These are phyloP conservation scores for Telfairia occidentalis DNA, from an alignment of 331 rosid genomes.

Conservation along the genomic window DNA sequence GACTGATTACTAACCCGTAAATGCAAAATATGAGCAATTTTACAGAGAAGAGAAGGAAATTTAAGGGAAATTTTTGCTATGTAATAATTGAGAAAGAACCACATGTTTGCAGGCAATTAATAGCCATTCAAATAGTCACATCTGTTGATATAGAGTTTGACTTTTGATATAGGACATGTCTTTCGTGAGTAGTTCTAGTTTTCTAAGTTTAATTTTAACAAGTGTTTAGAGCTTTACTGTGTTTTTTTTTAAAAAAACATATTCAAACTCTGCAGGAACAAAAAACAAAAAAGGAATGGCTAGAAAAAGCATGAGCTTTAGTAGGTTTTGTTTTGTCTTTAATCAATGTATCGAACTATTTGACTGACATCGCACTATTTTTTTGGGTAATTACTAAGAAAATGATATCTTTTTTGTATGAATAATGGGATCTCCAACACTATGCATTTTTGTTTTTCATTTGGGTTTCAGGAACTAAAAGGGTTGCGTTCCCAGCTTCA, in stretches of 20 bases:
- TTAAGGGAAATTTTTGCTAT: no score
- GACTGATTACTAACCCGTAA: no score
- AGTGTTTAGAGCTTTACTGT: no score
- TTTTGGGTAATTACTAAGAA: background rate
- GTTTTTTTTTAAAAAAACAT: background rate
- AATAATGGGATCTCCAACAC: background rate
- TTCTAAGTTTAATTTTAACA: no score
- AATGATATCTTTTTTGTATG: background rate
- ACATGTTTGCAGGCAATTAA: no score
- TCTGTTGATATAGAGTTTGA: no score
- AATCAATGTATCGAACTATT: background rate
- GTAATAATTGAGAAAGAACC: no score
- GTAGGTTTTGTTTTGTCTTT: background rate
- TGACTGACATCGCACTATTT: background rate
- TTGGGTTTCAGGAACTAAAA: conserved; percentile 46
- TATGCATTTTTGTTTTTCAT: background rate
- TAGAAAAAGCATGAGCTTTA: background rate
- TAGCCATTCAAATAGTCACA: no score
- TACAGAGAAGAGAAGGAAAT: no score
- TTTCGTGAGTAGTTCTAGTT: no score
- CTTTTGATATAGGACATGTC: no score
- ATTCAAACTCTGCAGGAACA: background rate
- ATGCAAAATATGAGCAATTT: no score
- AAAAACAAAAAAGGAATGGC: background rate
- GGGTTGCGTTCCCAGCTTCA: conserved; percentile 65